Conservation (phyloP, 192 early-diverging fungal genomes). For the Helicostylum pulchrum region DNA sequence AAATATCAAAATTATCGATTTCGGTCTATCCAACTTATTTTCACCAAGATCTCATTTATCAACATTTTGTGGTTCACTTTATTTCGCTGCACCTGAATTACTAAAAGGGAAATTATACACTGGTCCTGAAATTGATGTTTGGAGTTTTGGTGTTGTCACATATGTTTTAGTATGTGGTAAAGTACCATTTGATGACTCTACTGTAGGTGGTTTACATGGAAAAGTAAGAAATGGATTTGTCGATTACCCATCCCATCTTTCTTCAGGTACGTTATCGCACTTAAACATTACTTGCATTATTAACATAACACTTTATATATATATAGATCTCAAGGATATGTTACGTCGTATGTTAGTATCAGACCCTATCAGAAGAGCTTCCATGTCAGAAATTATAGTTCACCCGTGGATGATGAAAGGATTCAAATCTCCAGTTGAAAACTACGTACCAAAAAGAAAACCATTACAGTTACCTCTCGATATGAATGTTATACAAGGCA, state of each 20-base stretch:
- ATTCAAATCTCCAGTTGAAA: slow-evolving; percentile 61
- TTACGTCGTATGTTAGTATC: slow-evolving; percentile 83
- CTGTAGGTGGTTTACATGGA: slow-evolving; percentile 85
- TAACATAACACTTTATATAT: neutral
- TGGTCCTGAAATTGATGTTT: slow-evolving; percentile 95
- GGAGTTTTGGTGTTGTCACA: slow-evolving; percentile 94
- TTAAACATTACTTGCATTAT: neutral
- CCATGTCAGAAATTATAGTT: slow-evolving; percentile 73
- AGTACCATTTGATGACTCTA: slow-evolving; percentile 95
- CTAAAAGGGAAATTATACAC: slow-evolving; percentile 86
- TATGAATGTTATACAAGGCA: slow-evolving; percentile 69
- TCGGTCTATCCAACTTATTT: slow-evolving; percentile 92
- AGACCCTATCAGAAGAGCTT: slow-evolving; percentile 72
- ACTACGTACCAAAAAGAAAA: slow-evolving; percentile 60
- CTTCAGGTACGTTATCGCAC: slow-evolving; percentile 48
- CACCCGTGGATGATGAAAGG: slow-evolving; percentile 90
- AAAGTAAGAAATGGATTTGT: slow-evolving; percentile 91
- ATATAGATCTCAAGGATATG: slow-evolving; percentile 75
- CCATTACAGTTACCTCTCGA: slow-evolving; percentile 71
- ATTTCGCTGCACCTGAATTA: slow-evolving; percentile 96
- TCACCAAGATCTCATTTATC: slow-evolving; percentile 72
- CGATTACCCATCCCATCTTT: slow-evolving; percentile 85
- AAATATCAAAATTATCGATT: slow-evolving; percentile 95
- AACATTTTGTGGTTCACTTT: slow-evolving; percentile 94
- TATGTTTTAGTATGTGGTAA: slow-evolving; percentile 95